Evolutionary conservation across 2,329 filamentous ascomycete genomes (phyloP).

Genomic region (Fusarium caatingaense): DNA sequence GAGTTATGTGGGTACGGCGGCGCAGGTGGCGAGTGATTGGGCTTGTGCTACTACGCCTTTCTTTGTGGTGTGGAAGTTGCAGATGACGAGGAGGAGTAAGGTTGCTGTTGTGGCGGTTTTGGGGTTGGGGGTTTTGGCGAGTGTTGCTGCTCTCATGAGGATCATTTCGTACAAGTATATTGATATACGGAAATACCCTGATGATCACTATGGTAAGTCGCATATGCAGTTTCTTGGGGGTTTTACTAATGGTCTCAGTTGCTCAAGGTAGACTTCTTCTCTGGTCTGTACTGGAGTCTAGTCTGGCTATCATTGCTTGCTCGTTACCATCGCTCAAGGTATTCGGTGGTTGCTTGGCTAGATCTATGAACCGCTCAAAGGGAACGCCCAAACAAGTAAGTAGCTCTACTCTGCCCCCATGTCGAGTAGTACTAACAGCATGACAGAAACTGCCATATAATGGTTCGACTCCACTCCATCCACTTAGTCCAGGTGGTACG

Average conservation of each 20-base stretch:
- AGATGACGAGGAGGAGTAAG: conserved; percentile 44
- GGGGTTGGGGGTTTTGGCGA: conserved; percentile 25
- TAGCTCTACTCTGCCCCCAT: rapidly evolving
- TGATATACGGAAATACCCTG: conserved; percentile 8
- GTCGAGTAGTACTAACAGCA: rapidly evolving
- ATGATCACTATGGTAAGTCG: conserved; percentile 7
- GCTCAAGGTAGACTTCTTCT: conserved; percentile 23
- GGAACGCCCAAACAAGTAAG: conserved; percentile 12
- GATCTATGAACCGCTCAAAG: conserved; percentile 14
- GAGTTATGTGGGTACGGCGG: conserved; percentile 32
- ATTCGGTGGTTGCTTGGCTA: conserved; percentile 10
- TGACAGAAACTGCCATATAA: background rate
- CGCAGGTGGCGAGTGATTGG: conserved; percentile 46
- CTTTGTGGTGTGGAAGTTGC: conserved; percentile 44
- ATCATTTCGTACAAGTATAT: conserved; percentile 32
- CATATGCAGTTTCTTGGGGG: no score
- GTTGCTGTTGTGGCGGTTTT: conserved; percentile 22
- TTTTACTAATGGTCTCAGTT: background rate
- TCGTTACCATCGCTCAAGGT: conserved; percentile 25
- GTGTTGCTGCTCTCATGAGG: conserved; percentile 30
- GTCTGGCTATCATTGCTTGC: conserved; percentile 28
- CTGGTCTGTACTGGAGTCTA: conserved; percentile 26
- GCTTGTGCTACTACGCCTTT: conserved; percentile 46
- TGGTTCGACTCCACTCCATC: background rate
- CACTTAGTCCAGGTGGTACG: conserved; percentile 1